phyloP scores from a whole-genome alignment of 176 grass and related monocot genomes.

The Aegilops umbellulata region DNA sequence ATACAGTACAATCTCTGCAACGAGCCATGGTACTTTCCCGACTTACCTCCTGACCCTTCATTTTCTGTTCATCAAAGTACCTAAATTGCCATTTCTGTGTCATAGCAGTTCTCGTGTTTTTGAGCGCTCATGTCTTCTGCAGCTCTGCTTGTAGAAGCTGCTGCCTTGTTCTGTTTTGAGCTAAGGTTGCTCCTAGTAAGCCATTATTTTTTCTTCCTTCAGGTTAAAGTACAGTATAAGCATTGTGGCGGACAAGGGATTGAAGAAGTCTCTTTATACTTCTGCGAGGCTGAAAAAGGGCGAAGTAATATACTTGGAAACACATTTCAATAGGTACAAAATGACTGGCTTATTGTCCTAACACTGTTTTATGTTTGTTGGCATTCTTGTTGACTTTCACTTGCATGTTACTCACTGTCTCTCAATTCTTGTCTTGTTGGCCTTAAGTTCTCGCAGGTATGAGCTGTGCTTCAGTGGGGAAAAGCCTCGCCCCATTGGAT shows the following conservation, averaged over 20 bases:
- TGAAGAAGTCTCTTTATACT: constrained; percentile 86
- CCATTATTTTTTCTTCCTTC: constrained; percentile 23
- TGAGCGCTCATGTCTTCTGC: background rate
- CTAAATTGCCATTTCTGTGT: background rate
- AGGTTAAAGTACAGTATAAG: constrained; percentile 98
- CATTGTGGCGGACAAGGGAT: constrained; percentile 93
- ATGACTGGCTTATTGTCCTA: background rate
- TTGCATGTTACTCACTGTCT: background rate
- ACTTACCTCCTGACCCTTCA: background rate
- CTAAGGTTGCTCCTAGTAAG: background rate
- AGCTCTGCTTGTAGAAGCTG: background rate
- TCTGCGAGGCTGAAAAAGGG: constrained; percentile 94
- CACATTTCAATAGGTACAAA: constrained; percentile 76
- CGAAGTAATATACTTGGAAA: constrained; percentile 94
- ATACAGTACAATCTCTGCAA: constrained; percentile 97
- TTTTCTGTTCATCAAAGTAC: background rate
- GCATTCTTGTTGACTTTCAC: background rate
- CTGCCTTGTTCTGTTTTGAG: background rate
- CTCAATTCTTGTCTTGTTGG: background rate
- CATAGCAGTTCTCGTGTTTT: constrained; percentile 2
- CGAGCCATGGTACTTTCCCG: constrained; percentile 78
- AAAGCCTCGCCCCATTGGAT: constrained; percentile 41
- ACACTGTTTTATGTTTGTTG: background rate
- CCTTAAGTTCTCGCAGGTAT: constrained; percentile 53
- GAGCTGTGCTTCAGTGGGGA: constrained; percentile 88